These are phyloP conservation scores for Amanita brunnescens DNA, from an alignment of 768 basidiomycete genomes.

Conservation along the genomic window DNA sequence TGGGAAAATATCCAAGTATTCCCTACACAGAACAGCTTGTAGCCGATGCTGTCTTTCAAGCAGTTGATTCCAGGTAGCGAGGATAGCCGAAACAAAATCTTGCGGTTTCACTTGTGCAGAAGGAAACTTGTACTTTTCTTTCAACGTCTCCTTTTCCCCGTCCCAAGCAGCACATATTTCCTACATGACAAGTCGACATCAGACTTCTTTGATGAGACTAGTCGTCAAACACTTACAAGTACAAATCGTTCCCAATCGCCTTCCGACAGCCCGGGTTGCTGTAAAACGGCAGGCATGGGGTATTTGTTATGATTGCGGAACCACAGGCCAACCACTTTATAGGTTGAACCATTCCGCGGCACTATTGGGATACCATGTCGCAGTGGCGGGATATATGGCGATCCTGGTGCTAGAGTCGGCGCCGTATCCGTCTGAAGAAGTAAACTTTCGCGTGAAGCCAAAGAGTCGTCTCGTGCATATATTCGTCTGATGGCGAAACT, in stretches of 20 bases:
- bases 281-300: constrained; percentile 10
- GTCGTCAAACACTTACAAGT: constrained; percentile 9
- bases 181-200: background rate
- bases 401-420: too few relatives aligned
- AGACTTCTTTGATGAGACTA: background rate
- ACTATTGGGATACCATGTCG: background rate
- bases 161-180: constrained; percentile 3
- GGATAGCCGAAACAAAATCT: constrained; percentile 11
- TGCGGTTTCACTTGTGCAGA: constrained; percentile 12
- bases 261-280: constrained; percentile 7
- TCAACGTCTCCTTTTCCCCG: background rate
- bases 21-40: constrained; percentile 11
- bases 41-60: background rate
- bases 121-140: background rate
- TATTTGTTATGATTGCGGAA: constrained; percentile 9
- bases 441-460: too few relatives aligned
- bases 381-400: background rate
- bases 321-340: constrained; percentile 16
- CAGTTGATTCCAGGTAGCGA: constrained; percentile 9
- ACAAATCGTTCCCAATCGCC: constrained; percentile 16
- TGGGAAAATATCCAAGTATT: constrained; percentile 14
- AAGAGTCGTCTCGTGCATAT: too few relatives aligned
- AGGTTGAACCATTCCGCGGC: background rate
- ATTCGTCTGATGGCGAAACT: too few relatives aligned
- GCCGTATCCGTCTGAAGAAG: too few relatives aligned